A percentile compares a stretch with the other conserved stretches of the same genome.
Conservation (phyloP, 495 filamentous ascomycete genomes). For the Xylaria scruposa region DNA sequence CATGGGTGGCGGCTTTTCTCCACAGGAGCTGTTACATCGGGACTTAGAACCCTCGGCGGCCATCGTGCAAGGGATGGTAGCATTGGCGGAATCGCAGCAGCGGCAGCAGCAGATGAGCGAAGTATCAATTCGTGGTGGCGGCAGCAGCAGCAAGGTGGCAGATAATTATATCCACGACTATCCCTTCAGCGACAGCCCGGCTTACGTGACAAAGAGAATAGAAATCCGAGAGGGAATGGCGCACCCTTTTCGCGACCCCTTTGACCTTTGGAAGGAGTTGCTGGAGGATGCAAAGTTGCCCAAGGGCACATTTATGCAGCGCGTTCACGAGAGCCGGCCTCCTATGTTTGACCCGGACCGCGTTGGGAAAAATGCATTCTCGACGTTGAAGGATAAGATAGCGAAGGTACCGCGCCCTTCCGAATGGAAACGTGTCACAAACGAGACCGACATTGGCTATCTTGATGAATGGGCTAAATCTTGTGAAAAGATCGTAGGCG, state of each 20-base stretch:
- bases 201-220: not conserved
- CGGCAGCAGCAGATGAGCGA: not conserved
- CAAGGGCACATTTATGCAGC: not conserved
- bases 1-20: constrained; percentile 14
- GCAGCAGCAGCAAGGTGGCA: not conserved
- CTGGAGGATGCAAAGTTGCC: constrained; percentile 14
- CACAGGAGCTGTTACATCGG: not conserved
- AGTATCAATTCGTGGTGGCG: constrained; percentile 13
- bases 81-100: not conserved
- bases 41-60: not conserved
- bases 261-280: constrained; percentile 16
- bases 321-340: not conserved
- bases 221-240: not conserved
- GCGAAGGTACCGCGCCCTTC: not conserved
- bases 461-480: not conserved
- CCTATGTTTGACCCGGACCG: constrained; percentile 12
- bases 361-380: not conserved
- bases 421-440: not conserved
- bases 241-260: constrained; percentile 8
- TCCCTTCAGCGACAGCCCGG: not conserved
- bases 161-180: not conserved
- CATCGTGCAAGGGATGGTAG: not conserved
- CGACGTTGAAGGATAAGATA: not conserved
- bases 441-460: not conserved
- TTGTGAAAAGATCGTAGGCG: not conserved